Conservation (phyloP, 2,329 filamentous ascomycete genomes). For the Aspergillus carbonarius region DNA sequence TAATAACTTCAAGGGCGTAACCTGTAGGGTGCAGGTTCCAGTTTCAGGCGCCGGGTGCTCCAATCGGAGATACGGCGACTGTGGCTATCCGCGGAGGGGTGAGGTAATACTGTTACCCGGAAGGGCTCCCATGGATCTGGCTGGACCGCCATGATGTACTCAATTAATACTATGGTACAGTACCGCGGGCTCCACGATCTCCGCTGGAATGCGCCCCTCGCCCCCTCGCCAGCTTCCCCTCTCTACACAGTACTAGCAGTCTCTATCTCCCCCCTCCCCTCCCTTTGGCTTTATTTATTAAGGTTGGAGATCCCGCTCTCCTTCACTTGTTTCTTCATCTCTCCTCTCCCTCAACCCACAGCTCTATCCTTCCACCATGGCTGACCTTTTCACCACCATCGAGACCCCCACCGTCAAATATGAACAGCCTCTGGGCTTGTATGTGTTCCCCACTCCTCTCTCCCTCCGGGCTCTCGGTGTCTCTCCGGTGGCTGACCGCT, state of each 20-base stretch:
- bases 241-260: neutral
- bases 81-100: neutral
- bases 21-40: neutral
- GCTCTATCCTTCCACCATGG: constrained; percentile 16
- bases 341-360: constrained; percentile 1
- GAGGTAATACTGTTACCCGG: neutral
- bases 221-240: neutral
- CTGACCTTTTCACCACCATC: constrained; percentile 34
- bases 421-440: constrained; percentile 41
- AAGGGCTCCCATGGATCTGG: neutral
- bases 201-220: neutral
- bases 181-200: neutral
- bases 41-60: neutral
- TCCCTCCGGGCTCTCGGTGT: neutral
- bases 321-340: neutral
- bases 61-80: neutral
- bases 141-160: neutral
- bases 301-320: neutral
- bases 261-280: neutral
- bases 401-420: constrained; percentile 38
- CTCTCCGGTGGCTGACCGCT: neutral
- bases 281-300: neutral
- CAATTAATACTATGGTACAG: neutral
- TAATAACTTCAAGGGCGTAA: neutral
- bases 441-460: constrained; percentile 14